Base-by-base conservation (phyloP, 805 yeast genomes). In the Metschnikowia similis region DNA sequence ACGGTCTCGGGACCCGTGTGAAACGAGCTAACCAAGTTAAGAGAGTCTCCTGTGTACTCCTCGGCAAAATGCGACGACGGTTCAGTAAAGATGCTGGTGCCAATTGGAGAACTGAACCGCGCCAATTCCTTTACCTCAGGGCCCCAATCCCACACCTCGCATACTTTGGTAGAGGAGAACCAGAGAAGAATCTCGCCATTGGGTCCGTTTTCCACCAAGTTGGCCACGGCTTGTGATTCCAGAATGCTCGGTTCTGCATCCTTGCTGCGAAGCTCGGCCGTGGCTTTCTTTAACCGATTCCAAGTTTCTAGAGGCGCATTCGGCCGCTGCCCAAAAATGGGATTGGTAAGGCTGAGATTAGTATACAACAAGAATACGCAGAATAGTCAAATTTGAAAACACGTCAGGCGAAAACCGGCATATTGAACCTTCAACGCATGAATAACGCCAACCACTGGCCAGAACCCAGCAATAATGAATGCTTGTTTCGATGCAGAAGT, bases 301-400 rank as follows among this genome's bases (percentile, higher is more conserved):
- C 76, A 72, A 0, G 77, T 64, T 29, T 76, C 77, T 8, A 69
- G 60, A 4, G 75, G 64, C 0, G 75, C 65, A 17, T 76, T 76
- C 29, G 70, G 58, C 48, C 65, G 62, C 53, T 71, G 65, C 6
- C 75, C 77, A 46, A 60, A 61, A 47, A 65, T 64, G 1, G 71
- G 67, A 36, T 65, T 58, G 21, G 71, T 64, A 45, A 66, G 68
- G 32, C 69, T 65, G 27, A 14, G 9, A 54, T 55, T 51, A 49
- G 54, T 49, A 51, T 3, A 35, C 6, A 4, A 4, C 13, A 6
- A 7, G 27, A 21, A 10, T n/a, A 5, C 1, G 28, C 10, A 17
- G 8, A n/a, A 32, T 10, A 2, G 8, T 8, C 35, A 29, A 27
- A 29, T 30, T 21, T 21, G 21, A 21, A 21, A 21, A 21, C 21